Base-by-base conservation (phyloP, 345 rosid species). In the Eucalyptus brandiana region DNA sequence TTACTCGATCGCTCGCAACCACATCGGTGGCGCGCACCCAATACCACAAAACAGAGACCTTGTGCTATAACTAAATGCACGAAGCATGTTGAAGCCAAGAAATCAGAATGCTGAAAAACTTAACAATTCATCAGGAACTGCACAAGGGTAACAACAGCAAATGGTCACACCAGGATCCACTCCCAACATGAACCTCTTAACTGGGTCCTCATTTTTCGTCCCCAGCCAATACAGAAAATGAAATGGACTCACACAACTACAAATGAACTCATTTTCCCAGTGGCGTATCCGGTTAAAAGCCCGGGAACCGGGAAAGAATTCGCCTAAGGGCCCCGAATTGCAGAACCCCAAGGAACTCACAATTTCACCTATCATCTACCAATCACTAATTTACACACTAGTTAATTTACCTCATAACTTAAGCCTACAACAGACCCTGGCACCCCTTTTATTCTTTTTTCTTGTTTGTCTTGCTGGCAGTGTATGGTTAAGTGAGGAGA, bases 121-220 rank as follows among this genome's bases (percentile, higher is more conserved):
- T 54, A 37, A 50, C n/a, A 51, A 56, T 87, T 56, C 69, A 88
- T 87, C 51, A 58, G 86, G 32, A 90, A 87, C 87, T 90, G 69
- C 91, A 91, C 11, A 58, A 51, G 62, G 88, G 34, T 30, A 58
- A 48, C 80, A 53, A 17, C 81, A 80, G 30, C 87, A 49, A 86
- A 86, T 87, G 80, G 26, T 87, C 93, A 91, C 91, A 80, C 89
- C 87, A 90, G 94, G 93, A 94, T 92, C 94, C 94, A 45, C 93
- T 94, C 95, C 96, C 91, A 93, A 87, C 92, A 92, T 90, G 95
- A 92, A 92, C 92, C 89, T 89, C 24, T 18, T 42, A 88, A 51
- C 24, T 32, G 89, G 91, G 93, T 87, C 86, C 76, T 90, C 40
- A 86, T 37, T 37, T 72, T 72, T 19, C 67, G 62, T 60, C 76